Conservation (phyloP, 768 basidiomycete species). For the Lanmaoa pseudosensibilis region DNA sequence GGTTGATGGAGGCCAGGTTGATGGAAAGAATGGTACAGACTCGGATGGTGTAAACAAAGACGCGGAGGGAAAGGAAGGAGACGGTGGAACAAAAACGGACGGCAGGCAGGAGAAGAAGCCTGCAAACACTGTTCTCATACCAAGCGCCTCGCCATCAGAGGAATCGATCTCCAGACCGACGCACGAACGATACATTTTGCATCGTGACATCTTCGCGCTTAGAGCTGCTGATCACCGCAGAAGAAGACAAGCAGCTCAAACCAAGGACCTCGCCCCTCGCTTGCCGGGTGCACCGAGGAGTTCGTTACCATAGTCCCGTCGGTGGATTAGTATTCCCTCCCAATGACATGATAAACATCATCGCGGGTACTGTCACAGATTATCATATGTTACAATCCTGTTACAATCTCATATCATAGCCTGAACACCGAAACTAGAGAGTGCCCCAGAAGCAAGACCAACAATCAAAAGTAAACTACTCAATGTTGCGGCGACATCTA, state of each 20-base stretch:
- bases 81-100: constrained; percentile 34
- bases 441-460: constrained; percentile 73
- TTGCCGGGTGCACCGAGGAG: constrained; percentile 62
- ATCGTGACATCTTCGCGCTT: constrained; percentile 81
- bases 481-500: constrained; percentile 83
- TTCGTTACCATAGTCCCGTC: constrained; percentile 10
- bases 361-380: neutral
- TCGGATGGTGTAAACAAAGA: constrained; percentile 19
- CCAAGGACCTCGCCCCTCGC: constrained; percentile 68
- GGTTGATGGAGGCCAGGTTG: constrained; percentile 30
- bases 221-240: constrained; percentile 74
- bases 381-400: neutral
- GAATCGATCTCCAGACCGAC: constrained; percentile 41
- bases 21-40: constrained; percentile 25
- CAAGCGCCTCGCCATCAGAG: constrained; percentile 33
- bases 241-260: constrained; percentile 62
- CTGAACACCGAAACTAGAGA: constrained; percentile 79
- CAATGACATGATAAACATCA: neutral
- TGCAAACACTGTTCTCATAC: constrained; percentile 14
- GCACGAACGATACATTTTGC: constrained; percentile 79
- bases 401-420: constrained; percentile 51
- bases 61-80: constrained; percentile 36
- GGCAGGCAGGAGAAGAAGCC: constrained; percentile 18
- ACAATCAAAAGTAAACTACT: constrained; percentile 76
- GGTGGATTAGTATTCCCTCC: neutral